Percentiles rank a stretch among this genome's conserved stretches.
phyloP scores from a whole-genome alignment of 192 early-diverging fungal species.

The Mortierella antarctica region DNA sequence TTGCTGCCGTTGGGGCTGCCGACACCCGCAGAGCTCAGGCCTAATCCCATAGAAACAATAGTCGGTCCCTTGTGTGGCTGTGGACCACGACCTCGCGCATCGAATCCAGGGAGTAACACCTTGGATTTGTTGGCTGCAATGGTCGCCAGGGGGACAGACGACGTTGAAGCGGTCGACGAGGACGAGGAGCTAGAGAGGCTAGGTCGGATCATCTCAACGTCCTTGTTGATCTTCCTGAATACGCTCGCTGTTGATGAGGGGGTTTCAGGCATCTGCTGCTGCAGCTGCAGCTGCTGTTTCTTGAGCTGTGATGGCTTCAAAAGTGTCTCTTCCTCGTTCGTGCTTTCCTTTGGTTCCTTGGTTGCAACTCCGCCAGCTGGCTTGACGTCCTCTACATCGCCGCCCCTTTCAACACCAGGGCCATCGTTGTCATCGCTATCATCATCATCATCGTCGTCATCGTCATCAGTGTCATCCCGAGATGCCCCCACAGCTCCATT shows the following conservation, averaged over 20 bases:
- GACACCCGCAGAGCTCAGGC: constrained; percentile 1
- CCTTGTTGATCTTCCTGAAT: not conserved
- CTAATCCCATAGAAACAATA: constrained; percentile 20
- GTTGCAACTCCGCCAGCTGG: not conserved
- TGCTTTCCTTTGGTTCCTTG: not conserved
- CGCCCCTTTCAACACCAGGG: not conserved
- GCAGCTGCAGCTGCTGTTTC: constrained; percentile 16
- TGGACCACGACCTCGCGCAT: not conserved
- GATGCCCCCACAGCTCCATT: not conserved
- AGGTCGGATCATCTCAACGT: constrained; percentile 9
- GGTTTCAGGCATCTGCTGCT: not conserved
- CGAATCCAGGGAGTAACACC: constrained; percentile 27
- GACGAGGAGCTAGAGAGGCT: not conserved
- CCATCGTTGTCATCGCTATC: constrained; percentile 14
- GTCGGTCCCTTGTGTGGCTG: not conserved
- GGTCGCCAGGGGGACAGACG: not conserved
- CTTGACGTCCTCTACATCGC: not conserved
- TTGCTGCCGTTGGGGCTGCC: not conserved
- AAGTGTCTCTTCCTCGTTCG: constrained; percentile 8
- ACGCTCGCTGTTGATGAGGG: not conserved
- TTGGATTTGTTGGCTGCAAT: constrained; percentile 34
- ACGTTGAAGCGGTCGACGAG: constrained; percentile 2
- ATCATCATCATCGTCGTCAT: constrained; percentile 31
- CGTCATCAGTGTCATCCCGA: constrained; percentile 1
- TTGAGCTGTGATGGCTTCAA: constrained; percentile 29